Percentiles rank a stretch among this genome's conserved stretches.
Evolutionary conservation across 768 basidiomycete species (phyloP).

Genomic region (Leucocoprinus leucothites): DNA sequence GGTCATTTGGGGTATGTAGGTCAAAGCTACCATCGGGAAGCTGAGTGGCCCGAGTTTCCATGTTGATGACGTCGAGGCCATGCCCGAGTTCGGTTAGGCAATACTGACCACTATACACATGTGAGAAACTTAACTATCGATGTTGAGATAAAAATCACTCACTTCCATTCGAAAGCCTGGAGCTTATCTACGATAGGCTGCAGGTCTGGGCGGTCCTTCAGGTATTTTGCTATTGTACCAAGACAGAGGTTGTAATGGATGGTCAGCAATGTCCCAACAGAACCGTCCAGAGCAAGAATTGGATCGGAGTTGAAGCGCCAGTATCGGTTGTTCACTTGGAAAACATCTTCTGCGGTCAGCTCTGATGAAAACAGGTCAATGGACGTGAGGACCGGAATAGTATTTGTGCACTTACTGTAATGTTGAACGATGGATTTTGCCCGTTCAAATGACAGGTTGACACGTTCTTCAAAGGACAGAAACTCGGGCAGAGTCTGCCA

Average conservation of each 20-base stretch:
- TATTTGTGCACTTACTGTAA: slow-evolving; percentile 8
- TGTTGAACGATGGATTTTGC: slow-evolving; percentile 7
- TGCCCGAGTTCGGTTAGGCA: slow-evolving; percentile 45
- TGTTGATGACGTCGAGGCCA: slow-evolving; percentile 39
- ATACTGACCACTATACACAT: slow-evolving; percentile 34
- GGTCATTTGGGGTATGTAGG: slow-evolving; percentile 30
- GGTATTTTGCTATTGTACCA: slow-evolving; percentile 16
- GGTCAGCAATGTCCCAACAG: slow-evolving; percentile 13
- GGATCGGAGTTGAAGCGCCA: slow-evolving; percentile 19
- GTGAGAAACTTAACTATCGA: too few relatives aligned
- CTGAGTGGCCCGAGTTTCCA: slow-evolving; percentile 41
- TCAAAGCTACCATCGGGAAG: slow-evolving; percentile 33
- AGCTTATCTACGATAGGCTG: slow-evolving; percentile 12
- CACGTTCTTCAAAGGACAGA: slow-evolving; percentile 7
- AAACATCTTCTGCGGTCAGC: slow-evolving; percentile 1
- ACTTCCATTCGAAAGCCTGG: slow-evolving; percentile 16
- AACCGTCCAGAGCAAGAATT: slow-evolving; percentile 16
- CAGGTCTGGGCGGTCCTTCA: slow-evolving; percentile 11
- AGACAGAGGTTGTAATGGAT: slow-evolving; percentile 19
- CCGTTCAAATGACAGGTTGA: slow-evolving; percentile 8
- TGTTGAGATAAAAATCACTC: slow-evolving; percentile 1
- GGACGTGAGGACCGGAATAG: neutral
- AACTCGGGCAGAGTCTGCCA: slow-evolving; percentile 7
- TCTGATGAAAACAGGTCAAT: too few relatives aligned
- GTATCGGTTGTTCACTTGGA: slow-evolving; percentile 7